These are phyloP conservation scores for Leptographium procerum DNA, from an alignment of 2,329 filamentous ascomycete species.

Conservation along the genomic window DNA sequence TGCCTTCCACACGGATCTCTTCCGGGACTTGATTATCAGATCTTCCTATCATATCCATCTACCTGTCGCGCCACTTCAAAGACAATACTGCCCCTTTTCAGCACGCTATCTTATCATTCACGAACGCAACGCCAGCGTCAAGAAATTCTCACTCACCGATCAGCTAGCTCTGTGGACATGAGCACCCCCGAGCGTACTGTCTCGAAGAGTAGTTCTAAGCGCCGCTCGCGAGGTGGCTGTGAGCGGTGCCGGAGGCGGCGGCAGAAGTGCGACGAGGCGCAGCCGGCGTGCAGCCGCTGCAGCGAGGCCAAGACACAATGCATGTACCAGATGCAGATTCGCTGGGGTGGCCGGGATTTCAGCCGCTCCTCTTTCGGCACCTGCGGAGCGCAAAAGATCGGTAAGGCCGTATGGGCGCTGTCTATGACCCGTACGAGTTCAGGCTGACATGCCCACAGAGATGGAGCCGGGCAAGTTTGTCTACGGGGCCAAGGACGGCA, in stretches of 20 bases:
- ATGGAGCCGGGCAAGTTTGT: constrained; percentile 1
- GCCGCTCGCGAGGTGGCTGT: constrained; percentile 1
- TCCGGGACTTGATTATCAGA: no score
- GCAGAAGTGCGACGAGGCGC: constrained; percentile 1
- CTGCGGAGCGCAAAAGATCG: not conserved
- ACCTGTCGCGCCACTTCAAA: no score
- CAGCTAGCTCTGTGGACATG: not conserved
- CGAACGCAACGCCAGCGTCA: no score
- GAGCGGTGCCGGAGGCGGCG: constrained; percentile 1
- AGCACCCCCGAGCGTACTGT: not conserved
- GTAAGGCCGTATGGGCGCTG: not conserved
- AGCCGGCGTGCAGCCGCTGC: not conserved
- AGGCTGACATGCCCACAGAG: not conserved
- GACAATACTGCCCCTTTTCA: no score
- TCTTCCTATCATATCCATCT: no score
- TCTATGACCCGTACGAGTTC: not conserved
- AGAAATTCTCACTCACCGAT: no score
- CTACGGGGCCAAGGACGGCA: not conserved
- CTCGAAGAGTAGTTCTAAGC: not conserved
- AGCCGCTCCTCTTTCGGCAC: not conserved
- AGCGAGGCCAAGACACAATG: not conserved
- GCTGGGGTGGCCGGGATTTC: constrained; percentile 2
- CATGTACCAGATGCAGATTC: not conserved
- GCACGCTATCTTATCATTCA: no score
- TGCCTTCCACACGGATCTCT: no score